Base-by-base conservation (phyloP, 805 yeast species). In the Saturnispora sekii region DNA sequence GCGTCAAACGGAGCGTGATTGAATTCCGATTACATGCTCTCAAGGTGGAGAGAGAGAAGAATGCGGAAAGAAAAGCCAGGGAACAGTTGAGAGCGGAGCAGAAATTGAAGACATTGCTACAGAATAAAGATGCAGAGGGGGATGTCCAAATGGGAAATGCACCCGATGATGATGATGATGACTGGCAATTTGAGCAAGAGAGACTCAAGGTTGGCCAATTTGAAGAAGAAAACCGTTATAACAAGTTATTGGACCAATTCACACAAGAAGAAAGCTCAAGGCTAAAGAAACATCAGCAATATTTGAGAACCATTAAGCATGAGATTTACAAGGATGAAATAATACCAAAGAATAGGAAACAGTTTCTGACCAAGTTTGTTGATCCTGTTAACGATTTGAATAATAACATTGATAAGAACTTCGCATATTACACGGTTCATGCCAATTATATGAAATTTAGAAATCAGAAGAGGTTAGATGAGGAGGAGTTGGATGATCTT, bases 21-120 rank as follows among this genome's bases (percentile, higher is more conserved):
- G 73, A 70, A 48, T 80, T 80, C 55, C 61, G 85, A 53, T 63
- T 77, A 17, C 70, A 69, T 36, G 80, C 79, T 26, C 54, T 77
- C 43, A 69, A 69, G 35, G 60, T 74, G 26, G 84, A 79, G 45
- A 66, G 68, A 43, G 67, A 67, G 39, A 73, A 75, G 38, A 66
- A 81, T 36, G 72, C 69, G 41, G 64, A 64, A 46, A 77, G 76
- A 47, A 55, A 68, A 9, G 61, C 69, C 16, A 63, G 59, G 16
- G 85, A 78, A 50, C 66, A 77, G 38, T 62, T 62, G 34, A 67
- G 71, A 48, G 70, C 81, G 1, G 72, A 72, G 51, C 54, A 62
- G 16, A 69, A 73, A 43, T 56, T 79, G 35, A 68, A 74, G 46
- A 60, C 67, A 47, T 53, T 78, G 36, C 71, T 58, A 45, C 26